Conservation (phyloP, 1,139 yeast species). For the Zygosaccharomyces pseudobailii region DNA sequence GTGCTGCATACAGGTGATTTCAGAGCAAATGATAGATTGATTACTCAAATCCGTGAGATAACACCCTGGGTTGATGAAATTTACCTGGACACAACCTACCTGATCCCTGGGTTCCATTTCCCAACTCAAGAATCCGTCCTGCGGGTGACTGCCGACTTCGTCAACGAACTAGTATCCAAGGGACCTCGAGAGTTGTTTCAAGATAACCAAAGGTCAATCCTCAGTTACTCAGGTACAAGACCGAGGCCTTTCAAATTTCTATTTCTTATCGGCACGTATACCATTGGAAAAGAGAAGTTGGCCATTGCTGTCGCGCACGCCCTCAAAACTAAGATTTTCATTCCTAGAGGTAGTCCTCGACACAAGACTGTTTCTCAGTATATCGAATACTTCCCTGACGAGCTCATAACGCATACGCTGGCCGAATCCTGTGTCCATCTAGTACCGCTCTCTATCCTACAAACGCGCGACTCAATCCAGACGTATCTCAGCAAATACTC, state of each 20-base stretch:
- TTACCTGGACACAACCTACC: constrained; percentile 84
- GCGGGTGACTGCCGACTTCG: constrained; percentile 50
- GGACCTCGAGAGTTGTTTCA: constrained; percentile 30
- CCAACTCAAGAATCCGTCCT: constrained; percentile 75
- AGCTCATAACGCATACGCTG: constrained; percentile 41
- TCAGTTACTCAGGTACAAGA: constrained; percentile 33
- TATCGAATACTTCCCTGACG: constrained; percentile 14
- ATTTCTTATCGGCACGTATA: constrained; percentile 81
- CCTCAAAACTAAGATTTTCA: constrained; percentile 22
- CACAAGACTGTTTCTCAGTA: constrained; percentile 17
- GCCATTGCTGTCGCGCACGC: constrained; percentile 44
- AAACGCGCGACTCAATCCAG: constrained; percentile 39
- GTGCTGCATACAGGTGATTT: constrained; percentile 91
- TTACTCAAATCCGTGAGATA: constrained; percentile 30
- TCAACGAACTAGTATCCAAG: constrained; percentile 34
- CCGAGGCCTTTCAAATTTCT: constrained; percentile 38
- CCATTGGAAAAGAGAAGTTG: constrained; percentile 85
- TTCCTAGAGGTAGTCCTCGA: constrained; percentile 16
- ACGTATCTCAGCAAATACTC: constrained; percentile 50
- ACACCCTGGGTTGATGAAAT: constrained; percentile 45
- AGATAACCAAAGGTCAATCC: constrained; percentile 40
- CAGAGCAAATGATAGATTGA: constrained; percentile 48
- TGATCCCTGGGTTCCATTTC: constrained; percentile 67
- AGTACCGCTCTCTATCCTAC: constrained; percentile 53
- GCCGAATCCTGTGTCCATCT: constrained; percentile 59